Evolutionary conservation across 2,329 filamentous ascomycete species (phyloP).

Genomic region (Cyphellophora europaea): DNA sequence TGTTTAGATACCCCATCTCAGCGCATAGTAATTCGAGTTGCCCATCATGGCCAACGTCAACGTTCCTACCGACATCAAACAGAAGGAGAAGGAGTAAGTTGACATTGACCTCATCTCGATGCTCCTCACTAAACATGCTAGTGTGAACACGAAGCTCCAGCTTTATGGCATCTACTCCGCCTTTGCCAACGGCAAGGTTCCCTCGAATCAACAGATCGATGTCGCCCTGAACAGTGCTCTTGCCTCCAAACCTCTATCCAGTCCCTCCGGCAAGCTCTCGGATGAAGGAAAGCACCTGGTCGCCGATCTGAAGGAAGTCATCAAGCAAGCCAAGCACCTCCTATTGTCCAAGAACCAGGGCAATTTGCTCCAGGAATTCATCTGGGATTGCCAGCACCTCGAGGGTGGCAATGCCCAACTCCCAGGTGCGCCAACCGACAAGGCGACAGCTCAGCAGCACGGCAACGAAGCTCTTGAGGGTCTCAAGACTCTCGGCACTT

Average conservation of each 20-base stretch:
- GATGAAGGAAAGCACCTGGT: slow-evolving; percentile 72
- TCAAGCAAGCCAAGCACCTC: slow-evolving; percentile 75
- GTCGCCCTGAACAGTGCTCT: slow-evolving; percentile 85
- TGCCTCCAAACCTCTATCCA: slow-evolving; percentile 57
- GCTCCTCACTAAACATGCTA: slow-evolving; percentile 19
- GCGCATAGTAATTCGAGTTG: no score
- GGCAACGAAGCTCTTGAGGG: slow-evolving; percentile 76
- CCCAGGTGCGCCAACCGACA: slow-evolving; percentile 61
- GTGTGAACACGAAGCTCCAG: slow-evolving; percentile 90
- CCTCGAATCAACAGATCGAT: slow-evolving; percentile 94
- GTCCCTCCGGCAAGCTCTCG: slow-evolving; percentile 69
- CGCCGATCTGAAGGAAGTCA: slow-evolving; percentile 65
- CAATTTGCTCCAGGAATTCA: slow-evolving; percentile 90
- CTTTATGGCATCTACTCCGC: slow-evolving; percentile 62
- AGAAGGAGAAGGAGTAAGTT: slow-evolving; percentile 58
- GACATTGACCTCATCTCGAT: background rate
- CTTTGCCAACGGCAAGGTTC: slow-evolving; percentile 81
- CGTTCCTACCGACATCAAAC: slow-evolving; percentile 60
- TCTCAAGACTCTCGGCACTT: slow-evolving; percentile 73
- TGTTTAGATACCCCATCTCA: no score
- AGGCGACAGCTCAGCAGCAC: slow-evolving; percentile 71
- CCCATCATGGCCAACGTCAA: slow-evolving; percentile 46
- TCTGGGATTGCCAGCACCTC: slow-evolving; percentile 82
- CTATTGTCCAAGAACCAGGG: slow-evolving; percentile 91
- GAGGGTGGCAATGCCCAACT: slow-evolving; percentile 47